Conservation (phyloP, 78 protist species). For the Acrasis kona region DNA sequence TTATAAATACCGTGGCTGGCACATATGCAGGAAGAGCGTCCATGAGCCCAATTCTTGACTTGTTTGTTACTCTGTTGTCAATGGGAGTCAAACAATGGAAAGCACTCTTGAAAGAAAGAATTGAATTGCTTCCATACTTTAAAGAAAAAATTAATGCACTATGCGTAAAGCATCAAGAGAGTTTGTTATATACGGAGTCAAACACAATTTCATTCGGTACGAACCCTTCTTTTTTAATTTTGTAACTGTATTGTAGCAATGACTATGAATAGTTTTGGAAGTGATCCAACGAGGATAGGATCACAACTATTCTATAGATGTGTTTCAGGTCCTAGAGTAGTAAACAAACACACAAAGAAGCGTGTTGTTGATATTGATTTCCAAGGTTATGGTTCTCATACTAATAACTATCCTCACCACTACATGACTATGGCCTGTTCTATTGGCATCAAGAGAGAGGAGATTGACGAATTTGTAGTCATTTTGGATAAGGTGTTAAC, state of each 20-base stretch:
- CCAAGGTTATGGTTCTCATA: slow-evolving; percentile 61
- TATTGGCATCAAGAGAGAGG: slow-evolving; percentile 56
- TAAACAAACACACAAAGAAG: neutral
- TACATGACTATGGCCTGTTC: slow-evolving; percentile 81
- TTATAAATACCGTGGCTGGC: slow-evolving; percentile 29
- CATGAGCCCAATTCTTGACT: slow-evolving; percentile 63
- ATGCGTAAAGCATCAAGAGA: slow-evolving; percentile 39
- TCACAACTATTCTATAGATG: slow-evolving; percentile 60
- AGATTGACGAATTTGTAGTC: slow-evolving; percentile 36
- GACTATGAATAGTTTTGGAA: neutral
- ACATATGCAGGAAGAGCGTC: slow-evolving; percentile 88
- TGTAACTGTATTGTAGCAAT: no score
- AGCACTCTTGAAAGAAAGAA: slow-evolving; percentile 2
- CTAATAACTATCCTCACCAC: slow-evolving; percentile 31
- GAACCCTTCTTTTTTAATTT: no score
- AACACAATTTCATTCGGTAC: slow-evolving; percentile 22
- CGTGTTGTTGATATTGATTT: slow-evolving; percentile 30
- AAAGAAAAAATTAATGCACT: neutral
- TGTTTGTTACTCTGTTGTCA: slow-evolving; percentile 83
- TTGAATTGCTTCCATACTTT: neutral
- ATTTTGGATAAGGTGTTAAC: neutral
- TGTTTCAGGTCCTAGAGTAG: slow-evolving; percentile 71
- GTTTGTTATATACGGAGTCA: slow-evolving; percentile 41
- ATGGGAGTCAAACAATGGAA: slow-evolving; percentile 71
- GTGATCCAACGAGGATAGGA: slow-evolving; percentile 48